Evolutionary conservation across 805 yeast genomes (phyloP).

Genomic region (Monosporozyma aquatica): DNA sequence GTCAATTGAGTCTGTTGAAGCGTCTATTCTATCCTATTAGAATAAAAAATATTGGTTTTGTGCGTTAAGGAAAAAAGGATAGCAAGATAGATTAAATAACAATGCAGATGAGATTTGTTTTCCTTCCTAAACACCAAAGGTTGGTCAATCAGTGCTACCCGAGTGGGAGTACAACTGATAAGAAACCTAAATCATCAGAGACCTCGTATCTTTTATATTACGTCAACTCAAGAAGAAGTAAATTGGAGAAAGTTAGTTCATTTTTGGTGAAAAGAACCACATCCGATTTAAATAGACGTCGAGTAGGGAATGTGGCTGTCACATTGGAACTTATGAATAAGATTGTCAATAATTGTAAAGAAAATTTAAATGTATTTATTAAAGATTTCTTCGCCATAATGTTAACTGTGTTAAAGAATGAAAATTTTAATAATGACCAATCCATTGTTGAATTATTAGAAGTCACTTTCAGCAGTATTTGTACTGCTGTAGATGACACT

Average conservation of each 20-base stretch:
- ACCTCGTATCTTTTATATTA: conserved; percentile 79
- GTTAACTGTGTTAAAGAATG: conserved; percentile 35
- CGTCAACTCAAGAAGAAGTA: conserved; percentile 81
- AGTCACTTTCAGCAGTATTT: conserved; percentile 40
- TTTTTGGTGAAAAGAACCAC: conserved; percentile 55
- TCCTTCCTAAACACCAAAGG: conserved; percentile 79
- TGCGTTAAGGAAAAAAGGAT: no score
- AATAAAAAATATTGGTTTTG: no score
- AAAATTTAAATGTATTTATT: conserved; percentile 79
- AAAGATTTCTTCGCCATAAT: conserved; percentile 56
- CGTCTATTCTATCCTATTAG: no score
- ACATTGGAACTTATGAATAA: conserved; percentile 63
- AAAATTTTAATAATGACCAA: conserved; percentile 44
- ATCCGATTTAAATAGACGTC: conserved; percentile 49
- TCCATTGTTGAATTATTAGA: conserved; percentile 47
- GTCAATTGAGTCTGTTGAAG: no score
- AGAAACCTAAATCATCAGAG: conserved; percentile 88
- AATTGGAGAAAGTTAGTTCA: conserved; percentile 75
- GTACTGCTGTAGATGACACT: conserved; percentile 47
- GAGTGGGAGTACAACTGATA: conserved; percentile 75
- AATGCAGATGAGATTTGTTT: conserved; percentile 23
- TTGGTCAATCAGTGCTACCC: conserved; percentile 89
- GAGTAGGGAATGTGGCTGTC: conserved; percentile 76
- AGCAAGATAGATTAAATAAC: no score
- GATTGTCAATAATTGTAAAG: conserved; percentile 66